Base-by-base conservation (phyloP, 2,329 filamentous ascomycete genomes). In the Fusarium aywerte region DNA sequence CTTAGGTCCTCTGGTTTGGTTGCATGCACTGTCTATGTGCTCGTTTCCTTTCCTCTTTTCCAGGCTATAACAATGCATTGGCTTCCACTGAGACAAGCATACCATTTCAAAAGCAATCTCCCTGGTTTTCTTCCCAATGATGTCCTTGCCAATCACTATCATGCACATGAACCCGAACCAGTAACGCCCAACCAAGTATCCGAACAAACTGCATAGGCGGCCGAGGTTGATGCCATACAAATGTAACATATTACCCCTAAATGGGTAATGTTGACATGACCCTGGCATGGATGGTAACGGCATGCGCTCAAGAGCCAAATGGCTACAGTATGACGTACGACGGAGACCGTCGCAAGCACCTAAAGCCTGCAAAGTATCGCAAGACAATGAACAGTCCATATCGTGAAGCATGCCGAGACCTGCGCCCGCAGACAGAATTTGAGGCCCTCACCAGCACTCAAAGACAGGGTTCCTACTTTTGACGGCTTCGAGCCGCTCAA, bases 401-500 rank as follows among this genome's bases (percentile, higher is more conserved):
- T 33, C 10, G 50, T 23, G 32, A 44, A 54, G 10, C 49, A 47
- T 52, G 27, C 9, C 36, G 43, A 43, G 36, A 12, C 29, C 21
- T 42, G n/a, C 16, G 32, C 21, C 21, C 21, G 52, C 36, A 45
- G 31, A 12, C 39, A 48, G 27, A 38, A 10, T 45, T n/a, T 35
- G 45, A 50, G 58, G 42, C 45, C 61, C 58, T 82, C 82, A 98
- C 83, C 96, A 99, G 92, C 96, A 99, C 42, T 92, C 97, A 79
- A 99, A 99, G 31, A 99, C 93, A 3, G 96, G 96, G 76, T 97
- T 96, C 77, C 91, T 91, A 76, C 90, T 92, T 84, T 98, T 98
- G 65, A 99, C 96, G 62, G 95, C 92, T 83, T 99, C 96, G 59
- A 99, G 81, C 66, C 96, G 85, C 83, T 99, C 96, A 45, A 99